Base-by-base conservation (phyloP, 106 monocot species). In the Acorus gramineus region DNA sequence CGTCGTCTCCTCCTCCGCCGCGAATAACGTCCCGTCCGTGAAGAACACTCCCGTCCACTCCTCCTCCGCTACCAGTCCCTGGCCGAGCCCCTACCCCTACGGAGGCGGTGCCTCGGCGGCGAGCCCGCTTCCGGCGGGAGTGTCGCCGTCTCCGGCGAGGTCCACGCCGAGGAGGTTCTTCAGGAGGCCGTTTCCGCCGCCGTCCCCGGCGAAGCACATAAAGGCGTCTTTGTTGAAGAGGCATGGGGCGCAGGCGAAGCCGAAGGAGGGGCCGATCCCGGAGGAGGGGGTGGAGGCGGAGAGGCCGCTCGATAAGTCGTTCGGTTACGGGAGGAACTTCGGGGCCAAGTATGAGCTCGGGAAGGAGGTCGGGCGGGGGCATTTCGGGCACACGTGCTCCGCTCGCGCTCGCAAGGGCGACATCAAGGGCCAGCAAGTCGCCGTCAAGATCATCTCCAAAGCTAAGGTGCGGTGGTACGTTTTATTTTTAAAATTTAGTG, bases 141-240 rank as follows among this genome's bases (percentile, higher is more conserved):
- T 80, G 11, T 69, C 89, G 56, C 89, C 89, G 55, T 90, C 89
- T 8, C 85, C 89, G 3, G 85, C 85, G 6, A 53, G 86, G 59
- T 83, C 90, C 5, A 94, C 90, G 5, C 90, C 86, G 7, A 57
- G 74, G 14, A 60, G 81, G 56, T 79, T 91, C 71, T 81, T 91
- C 75, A 77, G 77, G 50, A 67, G 81, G 60, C 83, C 90, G 3
- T 84, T 86, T 59, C 86, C 83, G 3, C 90, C 90, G 44, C 90
- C 90, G 3, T 90, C 90, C 7, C 90, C 90, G 58, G 86, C 90
- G n/a, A 90, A 90, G 70, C 90, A 83, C 61, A 90, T 90, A 50
- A 90, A 76, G 73, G 86, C 90, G 9, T 70, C 86, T 6, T 71
- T 91, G 45, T 74, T 72, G 14, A 81, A 78, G 78, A 70, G 90